Evolutionary conservation across 208 protist genomes (phyloP).

Genomic region (Wallacemonas sp.): DNA sequence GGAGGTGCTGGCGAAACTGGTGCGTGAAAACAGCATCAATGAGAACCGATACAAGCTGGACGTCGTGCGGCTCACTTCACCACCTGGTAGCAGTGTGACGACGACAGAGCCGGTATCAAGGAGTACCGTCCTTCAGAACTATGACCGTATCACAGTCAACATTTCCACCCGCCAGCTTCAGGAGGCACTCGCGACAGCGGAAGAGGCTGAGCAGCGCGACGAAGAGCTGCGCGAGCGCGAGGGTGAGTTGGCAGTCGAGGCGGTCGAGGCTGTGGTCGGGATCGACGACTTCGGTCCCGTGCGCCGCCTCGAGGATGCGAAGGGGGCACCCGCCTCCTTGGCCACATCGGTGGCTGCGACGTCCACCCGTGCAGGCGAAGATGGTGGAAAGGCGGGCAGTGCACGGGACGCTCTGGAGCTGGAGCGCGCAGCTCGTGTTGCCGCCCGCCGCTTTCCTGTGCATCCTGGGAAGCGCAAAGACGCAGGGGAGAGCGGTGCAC

Average conservation of each 20-base stretch:
- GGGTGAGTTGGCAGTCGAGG: conserved; percentile 27
- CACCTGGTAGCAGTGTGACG: conserved; percentile 3
- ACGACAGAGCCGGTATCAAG: neutral
- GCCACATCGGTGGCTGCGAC: neutral
- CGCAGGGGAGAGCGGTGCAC: neutral
- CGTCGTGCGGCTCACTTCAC: conserved; percentile 8
- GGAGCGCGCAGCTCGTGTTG: conserved; percentile 44
- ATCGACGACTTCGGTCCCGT: neutral
- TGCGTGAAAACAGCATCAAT: conserved; percentile 75
- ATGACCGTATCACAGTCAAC: conserved; percentile 64
- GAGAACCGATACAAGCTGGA: conserved; percentile 73
- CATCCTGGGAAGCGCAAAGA: conserved; percentile 21
- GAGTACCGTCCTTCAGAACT: conserved; percentile 41
- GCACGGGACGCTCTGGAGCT: conserved; percentile 30
- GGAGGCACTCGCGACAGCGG: conserved; percentile 35
- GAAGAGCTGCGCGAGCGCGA: conserved; percentile 46
- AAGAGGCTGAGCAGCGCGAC: conserved; percentile 25
- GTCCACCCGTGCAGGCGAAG: neutral
- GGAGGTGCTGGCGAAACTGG: conserved; percentile 44
- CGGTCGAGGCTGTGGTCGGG: neutral
- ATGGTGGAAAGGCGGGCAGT: neutral
- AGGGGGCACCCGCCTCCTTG: neutral
- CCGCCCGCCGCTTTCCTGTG: conserved; percentile 61
- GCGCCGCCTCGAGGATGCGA: neutral
- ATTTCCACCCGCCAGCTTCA: conserved; percentile 58